phyloP scores from a whole-genome alignment of 306 rosid species.

The Luffa acutangula region DNA sequence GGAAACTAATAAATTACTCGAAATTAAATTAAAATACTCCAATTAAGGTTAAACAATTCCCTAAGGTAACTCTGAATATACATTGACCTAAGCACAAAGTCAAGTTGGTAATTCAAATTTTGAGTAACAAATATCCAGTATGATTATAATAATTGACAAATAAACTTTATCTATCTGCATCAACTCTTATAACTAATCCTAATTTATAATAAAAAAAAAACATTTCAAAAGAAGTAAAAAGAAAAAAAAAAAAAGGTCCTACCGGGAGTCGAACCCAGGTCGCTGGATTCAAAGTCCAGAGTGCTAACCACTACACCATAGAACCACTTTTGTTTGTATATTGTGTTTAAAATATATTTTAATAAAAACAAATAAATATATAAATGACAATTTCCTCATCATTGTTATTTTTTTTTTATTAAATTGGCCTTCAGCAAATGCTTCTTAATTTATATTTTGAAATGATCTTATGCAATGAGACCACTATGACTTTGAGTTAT shows the following conservation, averaged over 20 bases:
- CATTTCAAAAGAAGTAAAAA: no score
- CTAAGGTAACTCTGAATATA: not conserved
- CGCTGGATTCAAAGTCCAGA: conserved; percentile 1
- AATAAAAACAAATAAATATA: no score
- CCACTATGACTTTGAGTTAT: no score
- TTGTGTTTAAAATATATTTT: no score
- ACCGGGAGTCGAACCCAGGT: not conserved
- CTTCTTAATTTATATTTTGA: no score
- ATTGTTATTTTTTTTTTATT: no score
- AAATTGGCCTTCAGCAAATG: not conserved
- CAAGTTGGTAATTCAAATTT: not conserved
- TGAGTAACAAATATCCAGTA: not conserved
- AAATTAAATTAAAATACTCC: not conserved
- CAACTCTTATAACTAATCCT: not conserved
- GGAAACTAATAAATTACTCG: not conserved
- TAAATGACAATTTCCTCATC: no score
- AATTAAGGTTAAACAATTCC: not conserved
- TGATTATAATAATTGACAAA: not conserved
- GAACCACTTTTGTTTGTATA: not conserved
- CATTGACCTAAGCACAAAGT: not conserved
- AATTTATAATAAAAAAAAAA: not conserved
- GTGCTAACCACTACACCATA: conserved; percentile 7
- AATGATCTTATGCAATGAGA: no score
- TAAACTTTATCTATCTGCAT: not conserved
- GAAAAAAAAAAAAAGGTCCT: not conserved